A percentile compares a stretch with the other conserved stretches of the same genome.
These are phyloP conservation scores for Globisporangium nodosum DNA, from an alignment of 352 stramenopile species.

Conservation along the genomic window DNA sequence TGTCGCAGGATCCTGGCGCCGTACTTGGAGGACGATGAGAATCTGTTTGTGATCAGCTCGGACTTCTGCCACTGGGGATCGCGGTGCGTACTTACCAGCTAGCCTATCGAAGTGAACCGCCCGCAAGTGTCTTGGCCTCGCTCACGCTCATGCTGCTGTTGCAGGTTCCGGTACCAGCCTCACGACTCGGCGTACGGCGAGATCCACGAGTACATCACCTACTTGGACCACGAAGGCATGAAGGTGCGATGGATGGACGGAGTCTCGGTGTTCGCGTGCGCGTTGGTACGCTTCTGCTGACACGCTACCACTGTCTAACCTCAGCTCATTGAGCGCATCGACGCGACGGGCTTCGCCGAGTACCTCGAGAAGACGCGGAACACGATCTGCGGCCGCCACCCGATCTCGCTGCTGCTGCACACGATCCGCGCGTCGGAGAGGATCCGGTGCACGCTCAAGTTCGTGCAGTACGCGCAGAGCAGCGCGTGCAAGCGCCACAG, in stretches of 20 bases:
- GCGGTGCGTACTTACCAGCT: slow-evolving; percentile 23
- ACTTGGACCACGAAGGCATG: slow-evolving; percentile 91
- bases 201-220: slow-evolving; percentile 94
- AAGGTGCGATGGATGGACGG: slow-evolving; percentile 20
- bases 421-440: slow-evolving; percentile 42
- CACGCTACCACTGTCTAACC: background rate
- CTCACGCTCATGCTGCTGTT: too few species aligned
- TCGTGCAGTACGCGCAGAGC: slow-evolving; percentile 93
- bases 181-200: slow-evolving; percentile 79
- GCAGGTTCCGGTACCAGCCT: slow-evolving; percentile 88
- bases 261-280: too few species aligned
- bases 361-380: slow-evolving; percentile 95
- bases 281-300: background rate
- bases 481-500: slow-evolving; percentile 74
- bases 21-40: slow-evolving; percentile 89
- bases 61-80: slow-evolving; percentile 98
- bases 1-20: slow-evolving; percentile 77
- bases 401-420: slow-evolving; percentile 85
- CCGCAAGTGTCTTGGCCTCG: too few species aligned
- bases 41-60: slow-evolving; percentile 95
- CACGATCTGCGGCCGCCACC: slow-evolving; percentile 97
- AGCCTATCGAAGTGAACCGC: too few species aligned
- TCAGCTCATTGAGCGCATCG: slow-evolving; percentile 89
- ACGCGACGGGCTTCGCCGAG: slow-evolving; percentile 88
- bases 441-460: slow-evolving; percentile 79